Evolutionary conservation across 148 eudicot species (phyloP).

Genomic region (Heliamphora exappendiculata): DNA sequence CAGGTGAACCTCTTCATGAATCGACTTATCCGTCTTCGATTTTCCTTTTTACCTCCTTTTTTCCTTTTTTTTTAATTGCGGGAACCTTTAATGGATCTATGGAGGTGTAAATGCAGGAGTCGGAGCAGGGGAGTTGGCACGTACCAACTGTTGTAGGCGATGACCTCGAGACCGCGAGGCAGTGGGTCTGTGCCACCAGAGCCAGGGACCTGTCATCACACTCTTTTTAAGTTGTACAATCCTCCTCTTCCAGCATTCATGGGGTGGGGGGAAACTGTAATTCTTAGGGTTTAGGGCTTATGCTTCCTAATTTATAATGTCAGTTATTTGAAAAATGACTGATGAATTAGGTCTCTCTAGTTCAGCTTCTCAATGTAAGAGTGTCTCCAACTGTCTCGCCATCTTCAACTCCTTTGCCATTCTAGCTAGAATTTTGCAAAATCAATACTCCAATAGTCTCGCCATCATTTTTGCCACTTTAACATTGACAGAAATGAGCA

Average conservation of each 20-base stretch:
- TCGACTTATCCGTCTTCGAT: not conserved
- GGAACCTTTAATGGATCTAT: not conserved
- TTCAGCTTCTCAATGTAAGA: too few relatives aligned
- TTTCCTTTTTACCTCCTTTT: not conserved
- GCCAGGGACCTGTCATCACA: not conserved
- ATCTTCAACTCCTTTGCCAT: too few relatives aligned
- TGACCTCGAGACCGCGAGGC: conserved; percentile 67
- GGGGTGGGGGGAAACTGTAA: not conserved
- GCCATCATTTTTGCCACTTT: too few relatives aligned
- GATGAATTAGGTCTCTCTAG: not conserved
- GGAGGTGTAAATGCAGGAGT: conserved; percentile 42
- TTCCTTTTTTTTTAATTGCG: too few relatives aligned
- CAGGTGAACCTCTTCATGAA: conserved; percentile 32
- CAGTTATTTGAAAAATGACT: not conserved
- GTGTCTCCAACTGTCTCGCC: too few relatives aligned
- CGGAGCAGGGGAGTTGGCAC: conserved; percentile 82
- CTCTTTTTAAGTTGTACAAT: not conserved
- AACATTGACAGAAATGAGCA: too few relatives aligned
- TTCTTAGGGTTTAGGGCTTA: not conserved
- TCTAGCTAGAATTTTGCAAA: too few relatives aligned
- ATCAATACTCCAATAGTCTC: too few relatives aligned
- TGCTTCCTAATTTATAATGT: not conserved
- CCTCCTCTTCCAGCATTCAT: not conserved
- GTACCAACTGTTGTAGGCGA: conserved; percentile 70
- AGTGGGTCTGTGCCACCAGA: conserved; percentile 79